Conservation (phyloP, 2,329 filamentous ascomycete species). For the Trichoderma lentiforme region DNA sequence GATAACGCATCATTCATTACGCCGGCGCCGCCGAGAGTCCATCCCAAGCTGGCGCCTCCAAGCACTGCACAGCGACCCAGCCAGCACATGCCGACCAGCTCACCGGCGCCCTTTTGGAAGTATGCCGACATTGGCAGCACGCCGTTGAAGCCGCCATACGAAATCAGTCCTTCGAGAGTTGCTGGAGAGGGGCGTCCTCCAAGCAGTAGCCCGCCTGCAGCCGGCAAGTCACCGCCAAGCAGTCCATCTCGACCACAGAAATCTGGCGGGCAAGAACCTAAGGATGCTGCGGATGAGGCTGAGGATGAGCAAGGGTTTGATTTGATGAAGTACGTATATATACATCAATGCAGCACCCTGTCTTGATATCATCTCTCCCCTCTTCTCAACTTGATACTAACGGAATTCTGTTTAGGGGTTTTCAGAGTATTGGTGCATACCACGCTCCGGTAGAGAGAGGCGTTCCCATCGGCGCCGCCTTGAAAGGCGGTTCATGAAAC, state of each 20-base stretch:
- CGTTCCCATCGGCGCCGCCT: conserved; percentile 41
- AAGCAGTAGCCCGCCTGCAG: conserved; percentile 57
- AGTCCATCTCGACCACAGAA: conserved; percentile 48
- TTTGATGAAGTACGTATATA: conserved; percentile 50
- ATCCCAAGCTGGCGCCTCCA: conserved; percentile 72
- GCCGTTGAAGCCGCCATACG: conserved; percentile 57
- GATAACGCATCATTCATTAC: conserved; percentile 63
- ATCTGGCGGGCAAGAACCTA: conserved; percentile 27
- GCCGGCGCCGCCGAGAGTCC: conserved; percentile 68
- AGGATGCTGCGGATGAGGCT: conserved; percentile 31
- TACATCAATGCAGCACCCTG: too few relatives aligned
- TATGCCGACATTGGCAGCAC: conserved; percentile 75
- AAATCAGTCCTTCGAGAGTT: conserved; percentile 57
- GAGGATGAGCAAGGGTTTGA: conserved; percentile 56
- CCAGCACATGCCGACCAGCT: conserved; percentile 81
- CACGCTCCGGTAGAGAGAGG: conserved; percentile 54
- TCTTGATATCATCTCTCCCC: background rate
- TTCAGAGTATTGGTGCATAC: conserved; percentile 63
- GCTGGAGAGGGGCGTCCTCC: conserved; percentile 41
- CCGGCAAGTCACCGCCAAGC: conserved; percentile 49
- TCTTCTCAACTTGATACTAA: background rate
- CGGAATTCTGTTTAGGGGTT: conserved; percentile 44
- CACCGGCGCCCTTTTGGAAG: conserved; percentile 85
- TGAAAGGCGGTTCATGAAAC: conserved; percentile 32
- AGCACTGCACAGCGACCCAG: conserved; percentile 78